A percentile compares a stretch with the other conserved stretches of the same genome.
These are phyloP conservation scores for Epithele typhae DNA, from an alignment of 768 basidiomycete species.

Conservation along the genomic window DNA sequence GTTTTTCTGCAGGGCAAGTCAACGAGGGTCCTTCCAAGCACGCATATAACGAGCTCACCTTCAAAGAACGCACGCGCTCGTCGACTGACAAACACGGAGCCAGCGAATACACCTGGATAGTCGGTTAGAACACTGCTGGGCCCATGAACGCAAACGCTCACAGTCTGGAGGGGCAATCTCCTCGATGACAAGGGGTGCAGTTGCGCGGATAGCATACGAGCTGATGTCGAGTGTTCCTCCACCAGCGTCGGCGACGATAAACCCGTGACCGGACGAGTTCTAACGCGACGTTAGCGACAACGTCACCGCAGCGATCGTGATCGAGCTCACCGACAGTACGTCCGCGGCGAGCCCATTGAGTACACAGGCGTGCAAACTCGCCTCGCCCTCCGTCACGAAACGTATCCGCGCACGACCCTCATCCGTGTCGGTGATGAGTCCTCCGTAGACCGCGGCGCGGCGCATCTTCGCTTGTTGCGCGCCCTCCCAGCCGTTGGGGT, in stretches of 20 bases:
- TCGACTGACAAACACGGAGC: constrained; percentile 78
- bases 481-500: constrained; percentile 82
- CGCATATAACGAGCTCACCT: constrained; percentile 34
- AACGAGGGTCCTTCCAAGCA: too few species aligned
- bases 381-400: constrained; percentile 83
- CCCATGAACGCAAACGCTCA: constrained; percentile 27
- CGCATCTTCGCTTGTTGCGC: constrained; percentile 79
- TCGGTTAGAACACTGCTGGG: not conserved
- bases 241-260: constrained; percentile 77
- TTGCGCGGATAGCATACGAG: constrained; percentile 70
- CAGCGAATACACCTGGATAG: constrained; percentile 67
- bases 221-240: constrained; percentile 81
- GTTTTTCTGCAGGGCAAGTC: constrained; percentile 49
- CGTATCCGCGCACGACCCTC: constrained; percentile 68
- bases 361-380: constrained; percentile 78
- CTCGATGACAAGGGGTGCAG: constrained; percentile 70
- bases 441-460: constrained; percentile 64
- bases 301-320: not conserved
- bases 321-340: constrained; percentile 50
- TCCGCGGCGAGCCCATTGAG: constrained; percentile 74
- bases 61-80: constrained; percentile 69
- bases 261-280: constrained; percentile 74
- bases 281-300: constrained; percentile 22
- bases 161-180: constrained; percentile 83
- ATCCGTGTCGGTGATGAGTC: constrained; percentile 71